phyloP scores from a whole-genome alignment of 805 yeast genomes.

The Zygosaccharomyces lentus region DNA sequence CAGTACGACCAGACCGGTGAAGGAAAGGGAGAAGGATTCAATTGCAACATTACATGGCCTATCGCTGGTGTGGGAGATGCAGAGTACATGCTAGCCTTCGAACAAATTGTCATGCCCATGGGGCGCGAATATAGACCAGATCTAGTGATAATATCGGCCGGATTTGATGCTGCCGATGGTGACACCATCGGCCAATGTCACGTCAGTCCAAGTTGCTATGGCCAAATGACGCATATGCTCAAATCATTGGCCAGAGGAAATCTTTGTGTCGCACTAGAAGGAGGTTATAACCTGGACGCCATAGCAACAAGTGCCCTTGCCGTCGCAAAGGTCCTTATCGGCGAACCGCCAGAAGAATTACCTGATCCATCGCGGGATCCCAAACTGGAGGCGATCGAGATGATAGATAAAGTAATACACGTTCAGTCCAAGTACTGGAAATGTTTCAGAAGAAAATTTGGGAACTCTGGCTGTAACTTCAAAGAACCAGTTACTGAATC shows the following conservation, averaged over 20 bases:
- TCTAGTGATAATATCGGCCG: slow-evolving; percentile 86
- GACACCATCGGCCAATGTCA: slow-evolving; percentile 96
- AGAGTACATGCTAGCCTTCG: slow-evolving; percentile 89
- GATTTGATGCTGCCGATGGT: slow-evolving; percentile 98
- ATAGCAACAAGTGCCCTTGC: slow-evolving; percentile 88
- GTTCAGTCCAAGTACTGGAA: slow-evolving; percentile 86
- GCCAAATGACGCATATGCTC: slow-evolving; percentile 90
- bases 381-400: slow-evolving; percentile 69
- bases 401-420: slow-evolving; percentile 73
- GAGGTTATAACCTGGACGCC: slow-evolving; percentile 92
- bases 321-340: slow-evolving; percentile 84
- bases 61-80: slow-evolving; percentile 90
- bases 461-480: slow-evolving; percentile 41
- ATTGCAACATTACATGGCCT: slow-evolving; percentile 93
- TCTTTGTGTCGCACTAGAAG: slow-evolving; percentile 85
- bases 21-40: slow-evolving; percentile 81
- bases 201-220: slow-evolving; percentile 93
- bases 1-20: slow-evolving; percentile 77
- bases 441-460: slow-evolving; percentile 62
- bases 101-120: slow-evolving; percentile 79
- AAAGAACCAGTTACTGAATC: slow-evolving; percentile 34
- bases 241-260: slow-evolving; percentile 86
- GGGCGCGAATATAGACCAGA: slow-evolving; percentile 90
- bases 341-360: slow-evolving; percentile 89
- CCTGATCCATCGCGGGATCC: slow-evolving; percentile 52